A percentile compares a stretch with the other conserved stretches of the same genome.
Conservation (phyloP, 768 basidiomycete species). For the Termitomyces sp. region DNA sequence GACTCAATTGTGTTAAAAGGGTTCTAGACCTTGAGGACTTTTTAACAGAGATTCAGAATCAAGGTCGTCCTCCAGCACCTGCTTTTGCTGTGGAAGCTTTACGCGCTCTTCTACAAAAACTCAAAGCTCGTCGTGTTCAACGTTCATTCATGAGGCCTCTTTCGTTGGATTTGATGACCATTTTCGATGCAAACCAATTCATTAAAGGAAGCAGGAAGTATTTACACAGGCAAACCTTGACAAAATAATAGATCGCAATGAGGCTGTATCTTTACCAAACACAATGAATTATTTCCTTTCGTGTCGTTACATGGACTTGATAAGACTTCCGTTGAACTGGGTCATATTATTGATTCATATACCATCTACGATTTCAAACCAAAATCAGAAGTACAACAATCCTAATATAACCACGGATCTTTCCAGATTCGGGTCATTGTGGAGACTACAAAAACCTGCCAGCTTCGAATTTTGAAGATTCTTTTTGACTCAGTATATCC, state of each 20-base stretch:
- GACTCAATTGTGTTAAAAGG: background rate
- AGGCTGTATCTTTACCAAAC: no score
- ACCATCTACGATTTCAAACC: no score
- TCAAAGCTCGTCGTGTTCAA: background rate
- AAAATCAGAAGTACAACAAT: no score
- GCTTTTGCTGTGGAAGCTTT: conserved; percentile 13
- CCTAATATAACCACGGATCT: no score
- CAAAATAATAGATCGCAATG: no score
- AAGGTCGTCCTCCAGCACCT: conserved; percentile 16
- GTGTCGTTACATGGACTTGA: no score
- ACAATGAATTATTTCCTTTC: no score
- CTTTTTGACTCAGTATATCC: background rate
- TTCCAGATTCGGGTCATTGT: no score
- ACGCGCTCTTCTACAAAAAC: conserved; percentile 6
- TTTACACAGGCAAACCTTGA: no score
- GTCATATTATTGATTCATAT: no score
- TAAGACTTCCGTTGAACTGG: no score
- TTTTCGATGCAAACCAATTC: background rate
- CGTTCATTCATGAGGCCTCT: background rate
- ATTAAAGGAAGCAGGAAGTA: background rate
- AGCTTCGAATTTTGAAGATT: background rate
- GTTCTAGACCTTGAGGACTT: conserved; percentile 12
- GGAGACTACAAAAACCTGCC: no score
- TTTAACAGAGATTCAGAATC: conserved; percentile 16
- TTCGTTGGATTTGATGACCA: background rate